phyloP scores from a whole-genome alignment of 345 rosid species.

The Eucalyptus pauciflora region DNA sequence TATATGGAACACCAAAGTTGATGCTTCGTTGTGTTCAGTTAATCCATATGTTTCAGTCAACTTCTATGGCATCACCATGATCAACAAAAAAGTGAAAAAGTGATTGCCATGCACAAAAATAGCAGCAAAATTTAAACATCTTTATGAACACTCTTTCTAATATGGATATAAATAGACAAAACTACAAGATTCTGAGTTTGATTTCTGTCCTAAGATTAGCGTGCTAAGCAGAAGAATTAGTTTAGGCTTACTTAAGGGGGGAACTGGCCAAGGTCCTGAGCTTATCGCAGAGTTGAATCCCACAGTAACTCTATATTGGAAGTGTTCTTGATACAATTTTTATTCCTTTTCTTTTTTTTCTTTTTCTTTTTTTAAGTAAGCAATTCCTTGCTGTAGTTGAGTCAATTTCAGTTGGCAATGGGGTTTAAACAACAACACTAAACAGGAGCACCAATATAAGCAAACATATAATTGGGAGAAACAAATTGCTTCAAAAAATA shows the following conservation, averaged over 20 bases:
- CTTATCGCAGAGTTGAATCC: not conserved
- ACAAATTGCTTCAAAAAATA: not conserved
- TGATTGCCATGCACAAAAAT: not conserved
- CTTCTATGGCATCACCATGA: not conserved
- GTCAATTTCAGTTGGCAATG: not conserved
- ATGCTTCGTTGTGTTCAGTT: not conserved
- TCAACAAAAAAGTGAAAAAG: not conserved
- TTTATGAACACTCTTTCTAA: not conserved
- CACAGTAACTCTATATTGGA: not conserved
- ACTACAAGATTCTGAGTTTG: not conserved
- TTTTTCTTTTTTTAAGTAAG: not conserved
- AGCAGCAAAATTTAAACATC: not conserved
- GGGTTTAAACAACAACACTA: not conserved
- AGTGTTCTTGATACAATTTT: not conserved
- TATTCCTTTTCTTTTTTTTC: not conserved
- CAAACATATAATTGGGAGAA: not conserved
- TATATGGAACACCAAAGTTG: not conserved
- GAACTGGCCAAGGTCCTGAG: not conserved
- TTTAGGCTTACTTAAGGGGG: not conserved
- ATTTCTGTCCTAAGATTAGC: not conserved
- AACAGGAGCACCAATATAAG: not conserved
- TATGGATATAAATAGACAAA: not conserved
- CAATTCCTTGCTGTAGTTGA: not conserved
- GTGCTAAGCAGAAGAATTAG: not conserved
- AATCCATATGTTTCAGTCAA: not conserved